Base-by-base conservation (phyloP, 1,284 basidiomycete genomes). In the Leccinum subrobustum region DNA sequence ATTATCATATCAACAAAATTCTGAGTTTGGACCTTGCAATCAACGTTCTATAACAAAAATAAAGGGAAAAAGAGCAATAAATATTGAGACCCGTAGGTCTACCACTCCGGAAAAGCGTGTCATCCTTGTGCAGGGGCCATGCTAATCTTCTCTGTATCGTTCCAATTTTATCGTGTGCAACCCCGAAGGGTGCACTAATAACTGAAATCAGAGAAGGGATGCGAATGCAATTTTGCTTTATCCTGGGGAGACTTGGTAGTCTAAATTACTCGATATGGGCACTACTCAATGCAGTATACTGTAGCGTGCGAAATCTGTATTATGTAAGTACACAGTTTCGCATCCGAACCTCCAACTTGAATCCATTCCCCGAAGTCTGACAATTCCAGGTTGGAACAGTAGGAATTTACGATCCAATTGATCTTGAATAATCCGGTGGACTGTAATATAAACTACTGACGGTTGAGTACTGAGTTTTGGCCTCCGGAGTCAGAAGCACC, bases 101-200 rank as follows among this genome's bases (percentile, higher is more conserved):
- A 70, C 68, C 68, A 70, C 68, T 70, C 68, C 68, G 68, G 68
- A 70, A 70, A 70, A 70, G 68, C 71, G 68, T 70, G 68, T 70
- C 68, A 70, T 70, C 68, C 68, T 70, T 70, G 68, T 70, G 68
- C 68, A 70, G 68, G 68, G 68, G 68, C 68, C 68, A 70, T 70
- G 68, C 68, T 70, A 70, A 69, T 69, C 68, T 69, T 73, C 68
- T 69, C 68, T 71, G 70, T 71, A 71, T 74, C 70, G 72, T 71
- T 71, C 69, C 69, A 70, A 70, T 73, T 70, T 70, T 70, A 73
- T 73, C 69, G 69, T 70, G 70, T 73, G 69, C 72, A 73, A 71
- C 69, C 69, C 69, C 69, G 69, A 71, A 71, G 69, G 69, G 69
- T 73, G 72, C 69, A 73, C 16, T 70, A n/a, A 0, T 0, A 6